These are phyloP conservation scores for Botrytis fragariae DNA, from an alignment of 2,329 filamentous ascomycete species.

Conservation along the genomic window DNA sequence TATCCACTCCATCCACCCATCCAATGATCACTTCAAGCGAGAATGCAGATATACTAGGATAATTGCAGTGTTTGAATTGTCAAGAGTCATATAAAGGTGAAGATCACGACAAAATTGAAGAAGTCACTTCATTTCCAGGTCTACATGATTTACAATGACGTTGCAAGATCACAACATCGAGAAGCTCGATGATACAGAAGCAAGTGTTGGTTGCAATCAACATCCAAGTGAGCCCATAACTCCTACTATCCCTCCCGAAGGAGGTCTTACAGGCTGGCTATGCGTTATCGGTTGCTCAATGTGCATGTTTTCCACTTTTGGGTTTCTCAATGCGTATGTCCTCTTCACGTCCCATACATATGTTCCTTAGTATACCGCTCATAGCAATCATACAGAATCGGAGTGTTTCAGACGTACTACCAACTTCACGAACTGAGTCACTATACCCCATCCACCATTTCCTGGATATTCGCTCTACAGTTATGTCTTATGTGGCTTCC, in stretches of 20 bases:
- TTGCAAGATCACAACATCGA: not conserved
- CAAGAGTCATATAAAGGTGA: not conserved
- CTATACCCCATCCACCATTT: conserved; percentile 12
- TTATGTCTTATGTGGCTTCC: conserved; percentile 31
- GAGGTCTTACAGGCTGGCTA: not conserved
- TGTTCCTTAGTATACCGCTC: too few species aligned
- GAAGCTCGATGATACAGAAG: not conserved
- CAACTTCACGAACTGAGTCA: conserved; percentile 2
- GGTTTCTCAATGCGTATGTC: conserved; percentile 13
- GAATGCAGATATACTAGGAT: not conserved
- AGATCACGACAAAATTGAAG: not conserved
- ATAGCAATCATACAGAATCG: conserved; percentile 6
- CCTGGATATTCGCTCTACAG: conserved; percentile 19
- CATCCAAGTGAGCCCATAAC: too few species aligned
- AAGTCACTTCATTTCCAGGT: not conserved
- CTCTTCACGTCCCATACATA: not conserved
- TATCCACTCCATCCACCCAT: not conserved
- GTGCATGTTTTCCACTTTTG: conserved; percentile 6
- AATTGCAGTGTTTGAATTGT: not conserved
- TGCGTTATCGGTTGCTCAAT: not conserved
- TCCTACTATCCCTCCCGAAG: not conserved
- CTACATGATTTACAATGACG: not conserved
- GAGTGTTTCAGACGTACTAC: conserved; percentile 21
- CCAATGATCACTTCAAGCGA: not conserved
- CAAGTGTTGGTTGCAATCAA: not conserved